Evolutionary conservation across 805 yeast genomes (phyloP).

Genomic region (Torulaspora quercuum): DNA sequence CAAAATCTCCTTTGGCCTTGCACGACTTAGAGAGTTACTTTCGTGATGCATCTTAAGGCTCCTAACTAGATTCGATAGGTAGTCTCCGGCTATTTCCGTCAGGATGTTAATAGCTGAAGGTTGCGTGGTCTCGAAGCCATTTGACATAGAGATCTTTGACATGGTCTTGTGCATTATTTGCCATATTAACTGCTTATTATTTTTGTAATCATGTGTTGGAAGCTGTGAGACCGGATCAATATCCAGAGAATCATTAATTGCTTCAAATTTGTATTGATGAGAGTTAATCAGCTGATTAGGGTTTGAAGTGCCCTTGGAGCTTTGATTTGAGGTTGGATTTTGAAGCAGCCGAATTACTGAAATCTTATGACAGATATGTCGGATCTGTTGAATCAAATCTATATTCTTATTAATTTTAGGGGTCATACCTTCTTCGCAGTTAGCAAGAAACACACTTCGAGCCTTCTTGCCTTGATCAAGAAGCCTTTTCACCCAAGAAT

Average conservation of each 20-base stretch:
- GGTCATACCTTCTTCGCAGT: constrained; percentile 55
- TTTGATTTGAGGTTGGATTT: constrained; percentile 28
- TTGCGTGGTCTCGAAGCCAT: constrained; percentile 85
- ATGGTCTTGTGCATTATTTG: constrained; percentile 65
- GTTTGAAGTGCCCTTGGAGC: constrained; percentile 15
- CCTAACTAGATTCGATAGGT: constrained; percentile 67
- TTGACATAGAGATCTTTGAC: constrained; percentile 80
- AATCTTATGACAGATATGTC: constrained; percentile 84
- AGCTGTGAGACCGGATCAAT: constrained; percentile 80
- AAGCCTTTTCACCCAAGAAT: constrained; percentile 41
- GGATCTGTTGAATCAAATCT: constrained; percentile 76
- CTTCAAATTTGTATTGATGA: constrained; percentile 37
- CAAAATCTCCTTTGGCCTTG: constrained; percentile 44
- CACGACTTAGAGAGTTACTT: constrained; percentile 42
- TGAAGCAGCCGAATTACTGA: constrained; percentile 88
- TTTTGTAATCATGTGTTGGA: constrained; percentile 57
- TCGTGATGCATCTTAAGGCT: constrained; percentile 71
- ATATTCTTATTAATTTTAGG: constrained; percentile 62
- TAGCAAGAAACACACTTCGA: constrained; percentile 39
- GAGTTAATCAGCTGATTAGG: constrained; percentile 21
- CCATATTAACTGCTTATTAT: constrained; percentile 58
- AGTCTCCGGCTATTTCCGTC: constrained; percentile 80
- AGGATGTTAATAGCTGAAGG: constrained; percentile 72
- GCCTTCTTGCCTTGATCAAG: constrained; percentile 38
- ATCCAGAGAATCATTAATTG: constrained; percentile 59